Evolutionary conservation across 371 early-diverging fungal genomes (phyloP).

Genomic region (Mucor mucedo): DNA sequence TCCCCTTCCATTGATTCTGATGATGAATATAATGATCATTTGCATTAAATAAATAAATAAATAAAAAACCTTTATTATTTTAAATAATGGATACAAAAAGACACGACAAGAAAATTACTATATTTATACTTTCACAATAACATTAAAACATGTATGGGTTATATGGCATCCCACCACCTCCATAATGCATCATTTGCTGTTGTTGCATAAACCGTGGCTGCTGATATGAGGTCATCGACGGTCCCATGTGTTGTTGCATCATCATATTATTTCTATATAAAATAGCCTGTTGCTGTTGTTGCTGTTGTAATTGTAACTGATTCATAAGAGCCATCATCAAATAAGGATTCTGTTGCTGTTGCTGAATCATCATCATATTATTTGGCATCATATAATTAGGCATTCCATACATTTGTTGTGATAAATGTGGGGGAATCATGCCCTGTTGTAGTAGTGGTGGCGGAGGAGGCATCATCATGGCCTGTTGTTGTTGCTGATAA

Average conservation of each 20-base stretch:
- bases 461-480: background rate
- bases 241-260: slow-evolving; percentile 18
- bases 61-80: too few relatives aligned
- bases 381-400: background rate
- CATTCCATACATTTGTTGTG: background rate
- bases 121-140: too few relatives aligned
- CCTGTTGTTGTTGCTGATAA: background rate
- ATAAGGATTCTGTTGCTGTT: slow-evolving; percentile 15
- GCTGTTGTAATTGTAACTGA: slow-evolving; percentile 10
- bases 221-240: slow-evolving; percentile 1
- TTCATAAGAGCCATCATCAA: slow-evolving; percentile 9
- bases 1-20: slow-evolving; percentile 34
- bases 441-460: background rate
- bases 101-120: too few relatives aligned
- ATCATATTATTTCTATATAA: slow-evolving; percentile 12
- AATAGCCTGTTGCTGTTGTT: slow-evolving; percentile 8
- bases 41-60: background rate
- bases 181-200: slow-evolving; percentile 21
- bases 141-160: slow-evolving; percentile 12
- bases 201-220: slow-evolving; percentile 2
- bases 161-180: background rate
- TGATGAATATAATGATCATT: slow-evolving; percentile 11
- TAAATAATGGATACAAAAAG: too few relatives aligned
- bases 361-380: slow-evolving; percentile 1
- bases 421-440: slow-evolving; percentile 2